phyloP scores from a whole-genome alignment of 2,329 filamentous ascomycete species.

The Neofusicoccum sp. region DNA sequence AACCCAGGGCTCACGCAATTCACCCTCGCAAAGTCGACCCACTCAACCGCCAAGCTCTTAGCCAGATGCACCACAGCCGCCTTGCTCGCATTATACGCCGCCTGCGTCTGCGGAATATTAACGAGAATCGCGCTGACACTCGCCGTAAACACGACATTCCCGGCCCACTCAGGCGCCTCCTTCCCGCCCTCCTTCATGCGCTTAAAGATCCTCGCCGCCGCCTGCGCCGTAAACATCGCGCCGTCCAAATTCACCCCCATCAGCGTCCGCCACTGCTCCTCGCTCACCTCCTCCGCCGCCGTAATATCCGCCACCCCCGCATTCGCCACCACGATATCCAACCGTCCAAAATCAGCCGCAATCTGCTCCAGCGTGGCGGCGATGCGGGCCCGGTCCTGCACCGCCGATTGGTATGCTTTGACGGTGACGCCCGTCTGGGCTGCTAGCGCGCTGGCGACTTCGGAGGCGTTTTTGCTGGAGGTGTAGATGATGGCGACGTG shows the following conservation, averaged over 20 bases:
- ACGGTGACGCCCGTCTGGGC: constrained; percentile 20
- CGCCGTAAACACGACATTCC: constrained; percentile 40
- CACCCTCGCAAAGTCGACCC: constrained; percentile 24
- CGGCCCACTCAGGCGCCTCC: background rate
- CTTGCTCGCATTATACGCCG: constrained; percentile 27
- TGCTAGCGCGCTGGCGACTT: constrained; percentile 22
- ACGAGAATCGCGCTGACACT: constrained; percentile 40
- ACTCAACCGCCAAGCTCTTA: constrained; percentile 24
- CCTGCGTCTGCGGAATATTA: constrained; percentile 41
- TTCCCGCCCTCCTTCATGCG: constrained; percentile 29
- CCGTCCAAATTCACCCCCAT: constrained; percentile 28
- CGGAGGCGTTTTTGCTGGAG: constrained; percentile 20
- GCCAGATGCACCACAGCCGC: constrained; percentile 26
- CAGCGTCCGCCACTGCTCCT: background rate
- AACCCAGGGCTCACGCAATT: constrained; percentile 16
- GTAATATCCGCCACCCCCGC: constrained; percentile 14
- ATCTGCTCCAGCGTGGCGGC: constrained; percentile 1
- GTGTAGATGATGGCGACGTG: constrained; percentile 21
- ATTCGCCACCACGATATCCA: constrained; percentile 20
- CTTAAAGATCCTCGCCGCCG: constrained; percentile 39
- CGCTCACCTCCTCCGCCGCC: constrained; percentile 10
- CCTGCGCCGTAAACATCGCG: constrained; percentile 40
- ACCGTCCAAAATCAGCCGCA: constrained; percentile 16
- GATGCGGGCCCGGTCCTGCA: constrained; percentile 22
- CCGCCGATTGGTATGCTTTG: constrained; percentile 23